Base-by-base conservation (phyloP, 2,329 filamentous ascomycete species). In the Ophiosphaerella herpotricha region DNA sequence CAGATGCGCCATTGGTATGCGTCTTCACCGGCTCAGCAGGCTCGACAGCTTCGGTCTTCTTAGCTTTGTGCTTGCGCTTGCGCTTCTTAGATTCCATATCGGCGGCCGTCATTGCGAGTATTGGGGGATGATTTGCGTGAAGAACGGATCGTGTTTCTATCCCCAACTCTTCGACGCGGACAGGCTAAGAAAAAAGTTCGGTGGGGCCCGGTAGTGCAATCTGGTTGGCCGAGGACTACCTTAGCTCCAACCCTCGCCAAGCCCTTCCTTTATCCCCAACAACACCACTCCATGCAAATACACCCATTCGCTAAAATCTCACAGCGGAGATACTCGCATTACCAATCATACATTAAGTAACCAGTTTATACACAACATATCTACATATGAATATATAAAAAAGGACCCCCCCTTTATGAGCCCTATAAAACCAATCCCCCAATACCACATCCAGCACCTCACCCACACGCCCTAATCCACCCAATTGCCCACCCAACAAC, bases 61-160 rank as follows among this genome's bases (percentile, higher is more conserved):
- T 67, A 61, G 62, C 66, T 52, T 67, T 72, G 58, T 79, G 76
- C 67, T 78, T 79, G 58, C 77, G 68, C 72, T 80, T 80, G 44
- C 77, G 74, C 67, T 79, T 80, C 50, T 75, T 77, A 7, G 70
- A 67, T 21, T 75, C 70, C 39, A 74, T 64, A 46, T 75, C 74
- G 46, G 66, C 57, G 50, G 71, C 56, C 39, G 71, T 68, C 71
- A 75, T 75, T 24, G 54, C 69, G 58, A 36, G 16, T 44, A 36
- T 55, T 36, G 41, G 35, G 6, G 34, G 47, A 40, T 29, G 42
- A 24, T 33, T 21, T 52, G 43, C 13, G 39, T 52, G 45, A 43
- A 48, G 32, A 39, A 42, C 2, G 4, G 40, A 32, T 31, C 34
- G 39, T 45, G 58, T 49, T 46, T 50, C 40, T 34, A 37, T 50